Evolutionary conservation across 2,329 filamentous ascomycete genomes (phyloP).

Genomic region (Triangularia setosa): DNA sequence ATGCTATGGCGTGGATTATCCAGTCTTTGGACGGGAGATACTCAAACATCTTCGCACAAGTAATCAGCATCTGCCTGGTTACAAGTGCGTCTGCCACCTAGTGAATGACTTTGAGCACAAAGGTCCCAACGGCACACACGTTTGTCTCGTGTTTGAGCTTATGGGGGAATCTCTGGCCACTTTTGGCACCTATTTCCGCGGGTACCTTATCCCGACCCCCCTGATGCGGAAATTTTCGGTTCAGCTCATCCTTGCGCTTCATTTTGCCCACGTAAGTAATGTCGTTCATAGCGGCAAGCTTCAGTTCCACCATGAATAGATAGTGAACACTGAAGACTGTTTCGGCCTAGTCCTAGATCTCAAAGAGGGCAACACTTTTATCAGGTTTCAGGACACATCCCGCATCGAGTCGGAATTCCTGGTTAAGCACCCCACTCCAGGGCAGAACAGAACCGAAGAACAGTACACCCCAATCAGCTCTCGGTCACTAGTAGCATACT

Average conservation of each 20-base stretch:
- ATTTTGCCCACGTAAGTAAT: constrained; percentile 10
- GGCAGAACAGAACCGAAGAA: constrained; percentile 9
- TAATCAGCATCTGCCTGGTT: constrained; percentile 4
- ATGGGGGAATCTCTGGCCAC: constrained; percentile 18
- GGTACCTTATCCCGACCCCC: constrained; percentile 4
- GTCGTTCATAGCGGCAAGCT: constrained; percentile 16
- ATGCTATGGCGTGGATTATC: constrained; percentile 6
- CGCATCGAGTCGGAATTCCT: constrained; percentile 12
- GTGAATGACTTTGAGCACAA: constrained; percentile 17
- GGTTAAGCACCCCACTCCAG: constrained; percentile 5
- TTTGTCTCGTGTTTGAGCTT: constrained; percentile 2
- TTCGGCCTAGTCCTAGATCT: too few species aligned
- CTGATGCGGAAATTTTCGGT: constrained; percentile 10
- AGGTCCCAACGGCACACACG: constrained; percentile 16
- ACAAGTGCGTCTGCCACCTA: constrained; percentile 15
- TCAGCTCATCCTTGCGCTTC: constrained; percentile 11
- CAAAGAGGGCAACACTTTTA: constrained; percentile 18
- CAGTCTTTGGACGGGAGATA: constrained; percentile 21
- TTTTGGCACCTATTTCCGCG: constrained; percentile 9
- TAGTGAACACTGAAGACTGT: not conserved
- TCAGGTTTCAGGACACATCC: constrained; percentile 12
- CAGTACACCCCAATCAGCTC: constrained; percentile 11
- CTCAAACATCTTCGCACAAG: constrained; percentile 11
- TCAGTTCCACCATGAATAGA: not conserved
- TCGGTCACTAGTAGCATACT: not conserved